These are phyloP conservation scores for Scheffersomyces titani DNA, from an alignment of 1,139 yeast species.

Conservation along the genomic window DNA sequence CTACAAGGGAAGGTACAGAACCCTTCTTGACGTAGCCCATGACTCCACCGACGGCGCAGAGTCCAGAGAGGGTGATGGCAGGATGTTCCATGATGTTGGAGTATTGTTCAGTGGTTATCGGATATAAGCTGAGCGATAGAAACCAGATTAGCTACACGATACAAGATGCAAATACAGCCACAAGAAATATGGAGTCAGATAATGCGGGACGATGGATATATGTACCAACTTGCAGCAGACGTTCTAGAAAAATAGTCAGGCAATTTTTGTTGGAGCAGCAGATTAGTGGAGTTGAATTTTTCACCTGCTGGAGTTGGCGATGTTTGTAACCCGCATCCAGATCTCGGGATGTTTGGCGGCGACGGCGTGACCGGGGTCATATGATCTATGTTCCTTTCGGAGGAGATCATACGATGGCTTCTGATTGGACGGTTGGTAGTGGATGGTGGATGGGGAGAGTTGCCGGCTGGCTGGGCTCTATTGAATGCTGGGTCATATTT, in stretches of 20 bases:
- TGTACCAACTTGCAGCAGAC: neutral
- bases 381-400: neutral
- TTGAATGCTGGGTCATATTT: neutral
- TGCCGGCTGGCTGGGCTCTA: too few species aligned
- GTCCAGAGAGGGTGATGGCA: conserved; percentile 72
- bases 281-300: neutral
- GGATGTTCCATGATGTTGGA: conserved; percentile 65
- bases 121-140: neutral
- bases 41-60: conserved; percentile 71
- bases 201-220: neutral
- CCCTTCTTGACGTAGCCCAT: conserved; percentile 74
- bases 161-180: neutral
- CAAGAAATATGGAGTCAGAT: neutral
- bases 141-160: neutral
- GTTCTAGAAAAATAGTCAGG: neutral
- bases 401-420: neutral
- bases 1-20: conserved; percentile 77
- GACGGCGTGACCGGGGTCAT: neutral
- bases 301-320: neutral
- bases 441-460: neutral
- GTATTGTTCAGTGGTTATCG: neutral
- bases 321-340: neutral
- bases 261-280: neutral
- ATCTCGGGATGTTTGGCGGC: neutral
- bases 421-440: neutral